Conservation (phyloP, 1,284 basidiomycete species). For the Heterobasidion irregulare region DNA sequence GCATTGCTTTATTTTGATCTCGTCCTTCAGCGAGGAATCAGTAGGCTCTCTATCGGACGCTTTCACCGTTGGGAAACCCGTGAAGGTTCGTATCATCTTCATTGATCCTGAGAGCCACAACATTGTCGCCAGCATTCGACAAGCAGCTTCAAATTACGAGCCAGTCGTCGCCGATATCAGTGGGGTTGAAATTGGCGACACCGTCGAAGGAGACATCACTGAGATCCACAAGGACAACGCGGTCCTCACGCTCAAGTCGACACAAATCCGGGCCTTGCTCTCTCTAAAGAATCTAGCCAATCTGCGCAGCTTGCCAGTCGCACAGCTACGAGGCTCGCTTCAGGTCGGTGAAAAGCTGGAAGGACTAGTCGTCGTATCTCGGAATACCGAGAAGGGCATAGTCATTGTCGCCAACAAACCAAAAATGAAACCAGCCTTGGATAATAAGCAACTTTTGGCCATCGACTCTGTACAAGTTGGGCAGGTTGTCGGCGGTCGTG, state of each 20-base stretch:
- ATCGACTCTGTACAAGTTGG: conserved; percentile 65
- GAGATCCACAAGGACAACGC: conserved; percentile 85
- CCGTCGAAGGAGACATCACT: conserved; percentile 60
- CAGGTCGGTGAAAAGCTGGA: conserved; percentile 69
- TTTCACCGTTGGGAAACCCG: conserved; percentile 76
- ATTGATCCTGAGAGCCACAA: conserved; percentile 56
- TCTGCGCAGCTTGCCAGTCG: conserved; percentile 55
- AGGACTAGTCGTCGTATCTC: conserved; percentile 83
- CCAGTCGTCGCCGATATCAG: conserved; percentile 52
- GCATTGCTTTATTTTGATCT: conserved; percentile 1
- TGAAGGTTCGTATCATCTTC: conserved; percentile 82
- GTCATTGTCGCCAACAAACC: conserved; percentile 79
- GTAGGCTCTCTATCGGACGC: conserved; percentile 58
- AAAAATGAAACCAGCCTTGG: conserved; percentile 37
- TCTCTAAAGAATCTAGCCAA: conserved; percentile 88
- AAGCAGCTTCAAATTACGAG: conserved; percentile 56
- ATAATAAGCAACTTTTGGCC: conserved; percentile 45
- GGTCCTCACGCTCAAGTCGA: conserved; percentile 65
- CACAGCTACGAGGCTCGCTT: conserved; percentile 64
- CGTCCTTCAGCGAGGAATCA: conserved; percentile 45
- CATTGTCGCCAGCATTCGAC: conserved; percentile 83
- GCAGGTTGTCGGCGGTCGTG: conserved; percentile 71
- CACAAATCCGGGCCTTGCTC: conserved; percentile 71
- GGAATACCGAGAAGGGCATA: conserved; percentile 81
- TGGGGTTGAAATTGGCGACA: conserved; percentile 69